Conservation (phyloP, 2,329 filamentous ascomycete genomes). For the Ambrosiella beaveri region DNA sequence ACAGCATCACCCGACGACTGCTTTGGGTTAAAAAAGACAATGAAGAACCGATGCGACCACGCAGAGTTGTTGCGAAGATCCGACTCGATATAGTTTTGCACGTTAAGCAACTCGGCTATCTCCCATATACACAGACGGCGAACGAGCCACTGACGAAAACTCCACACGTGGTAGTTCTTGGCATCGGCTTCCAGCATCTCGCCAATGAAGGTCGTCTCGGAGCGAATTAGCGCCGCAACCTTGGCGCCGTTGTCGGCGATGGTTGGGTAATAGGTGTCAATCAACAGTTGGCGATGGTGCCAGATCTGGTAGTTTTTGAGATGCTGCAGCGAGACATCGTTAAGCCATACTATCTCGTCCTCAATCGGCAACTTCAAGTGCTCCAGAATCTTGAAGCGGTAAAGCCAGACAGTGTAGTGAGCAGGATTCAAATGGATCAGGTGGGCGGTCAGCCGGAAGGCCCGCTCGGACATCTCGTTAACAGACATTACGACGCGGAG, state of each 20-base stretch:
- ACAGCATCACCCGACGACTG: conserved; percentile 27
- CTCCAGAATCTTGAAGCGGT: conserved; percentile 65
- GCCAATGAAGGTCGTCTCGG: conserved; percentile 59
- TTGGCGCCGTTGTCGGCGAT: conserved; percentile 42
- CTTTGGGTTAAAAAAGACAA: conserved; percentile 56
- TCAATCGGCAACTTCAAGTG: conserved; percentile 45
- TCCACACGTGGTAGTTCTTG: conserved; percentile 99
- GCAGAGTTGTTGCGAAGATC: conserved; percentile 94
- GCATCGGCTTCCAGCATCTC: conserved; percentile 70
- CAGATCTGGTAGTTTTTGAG: conserved; percentile 99
- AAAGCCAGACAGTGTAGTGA: conserved; percentile 98
- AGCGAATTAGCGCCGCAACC: conserved; percentile 39
- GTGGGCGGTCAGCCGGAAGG: conserved; percentile 66
- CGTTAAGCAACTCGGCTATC: conserved; percentile 52
- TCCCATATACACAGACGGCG: conserved; percentile 50
- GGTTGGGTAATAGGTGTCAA: conserved; percentile 39
- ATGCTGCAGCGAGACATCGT: conserved; percentile 62
- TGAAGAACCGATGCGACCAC: conserved; percentile 91
- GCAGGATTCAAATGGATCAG: conserved; percentile 88
- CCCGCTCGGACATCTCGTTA: conserved; percentile 67
- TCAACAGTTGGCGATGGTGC: conserved; percentile 52
- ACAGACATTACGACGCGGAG: conserved; percentile 82
- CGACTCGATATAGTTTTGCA: conserved; percentile 53
- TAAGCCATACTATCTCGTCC: conserved; percentile 72
- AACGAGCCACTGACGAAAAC: conserved; percentile 63